A percentile compares a stretch with the other conserved stretches of the same genome.
These are phyloP conservation scores for Trichoderma lentiforme DNA, from an alignment of 2,329 filamentous ascomycete genomes.

Conservation along the genomic window DNA sequence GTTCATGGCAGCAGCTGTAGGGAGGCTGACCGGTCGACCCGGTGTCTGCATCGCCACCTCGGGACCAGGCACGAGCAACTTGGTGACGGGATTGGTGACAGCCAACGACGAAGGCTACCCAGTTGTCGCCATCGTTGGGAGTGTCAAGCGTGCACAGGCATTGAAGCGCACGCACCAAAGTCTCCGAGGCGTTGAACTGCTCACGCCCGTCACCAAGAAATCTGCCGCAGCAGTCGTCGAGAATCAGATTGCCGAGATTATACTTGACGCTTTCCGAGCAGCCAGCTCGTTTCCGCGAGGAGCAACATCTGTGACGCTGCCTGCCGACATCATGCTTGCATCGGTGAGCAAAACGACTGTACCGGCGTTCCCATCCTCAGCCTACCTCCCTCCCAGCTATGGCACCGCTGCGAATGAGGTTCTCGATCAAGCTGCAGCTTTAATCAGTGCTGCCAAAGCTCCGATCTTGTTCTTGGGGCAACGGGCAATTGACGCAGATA, in stretches of 20 bases:
- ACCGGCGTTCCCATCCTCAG: not conserved
- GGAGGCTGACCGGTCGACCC: not conserved
- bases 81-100: not conserved
- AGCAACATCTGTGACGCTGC: not conserved
- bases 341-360: not conserved
- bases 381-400: not conserved
- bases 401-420: not conserved
- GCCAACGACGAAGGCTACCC: not conserved
- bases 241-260: not conserved
- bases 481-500: not conserved
- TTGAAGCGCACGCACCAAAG: not conserved
- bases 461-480: not conserved
- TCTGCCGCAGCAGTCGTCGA: not conserved
- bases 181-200: not conserved
- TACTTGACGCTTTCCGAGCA: not conserved
- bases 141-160: not conserved
- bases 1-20: not conserved
- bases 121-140: not conserved
- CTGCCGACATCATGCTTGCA: not conserved
- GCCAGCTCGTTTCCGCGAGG: not conserved
- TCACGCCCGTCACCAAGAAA: not conserved
- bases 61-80: not conserved
- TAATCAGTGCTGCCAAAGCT: not conserved
- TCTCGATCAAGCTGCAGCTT: not conserved
- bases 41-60: not conserved